These are phyloP conservation scores for Sordariomycetes sp. DNA, from an alignment of 2,329 filamentous ascomycete genomes.

Conservation along the genomic window DNA sequence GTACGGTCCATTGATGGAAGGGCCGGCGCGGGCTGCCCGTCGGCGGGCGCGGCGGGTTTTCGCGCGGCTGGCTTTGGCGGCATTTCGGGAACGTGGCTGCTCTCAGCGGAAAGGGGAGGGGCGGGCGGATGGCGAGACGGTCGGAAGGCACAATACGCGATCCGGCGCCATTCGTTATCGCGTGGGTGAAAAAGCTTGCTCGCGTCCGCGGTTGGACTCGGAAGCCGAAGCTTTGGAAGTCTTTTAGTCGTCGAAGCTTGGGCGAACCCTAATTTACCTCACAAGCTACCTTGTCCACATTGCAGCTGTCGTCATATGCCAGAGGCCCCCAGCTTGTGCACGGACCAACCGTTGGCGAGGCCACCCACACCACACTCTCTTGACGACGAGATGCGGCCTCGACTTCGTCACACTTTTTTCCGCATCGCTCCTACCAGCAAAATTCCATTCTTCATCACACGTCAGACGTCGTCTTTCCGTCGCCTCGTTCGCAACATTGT, in stretches of 20 bases:
- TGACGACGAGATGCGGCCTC: background rate
- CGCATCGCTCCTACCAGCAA: background rate
- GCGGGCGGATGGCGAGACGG: background rate
- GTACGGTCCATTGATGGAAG: background rate
- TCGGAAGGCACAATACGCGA: background rate
- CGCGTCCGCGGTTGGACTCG: background rate
- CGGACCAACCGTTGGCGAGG: background rate
- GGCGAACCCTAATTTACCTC: background rate
- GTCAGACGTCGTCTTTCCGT: background rate
- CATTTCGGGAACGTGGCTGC: background rate
- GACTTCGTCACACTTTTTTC: conserved; percentile 4
- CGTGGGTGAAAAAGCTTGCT: background rate
- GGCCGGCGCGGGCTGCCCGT: background rate
- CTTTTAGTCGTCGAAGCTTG: background rate
- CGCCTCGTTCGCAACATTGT: background rate
- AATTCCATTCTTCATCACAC: background rate
- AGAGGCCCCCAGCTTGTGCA: background rate
- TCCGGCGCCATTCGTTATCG: background rate
- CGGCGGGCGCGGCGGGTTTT: background rate
- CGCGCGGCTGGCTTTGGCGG: background rate
- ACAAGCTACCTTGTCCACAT: background rate
- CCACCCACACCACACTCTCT: background rate
- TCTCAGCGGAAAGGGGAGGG: background rate
- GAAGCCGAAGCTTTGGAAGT: background rate
- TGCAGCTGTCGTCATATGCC: background rate